Conservation (phyloP, 108 stramenopile species). For the Cyclotella choctawhatcheeana region DNA sequence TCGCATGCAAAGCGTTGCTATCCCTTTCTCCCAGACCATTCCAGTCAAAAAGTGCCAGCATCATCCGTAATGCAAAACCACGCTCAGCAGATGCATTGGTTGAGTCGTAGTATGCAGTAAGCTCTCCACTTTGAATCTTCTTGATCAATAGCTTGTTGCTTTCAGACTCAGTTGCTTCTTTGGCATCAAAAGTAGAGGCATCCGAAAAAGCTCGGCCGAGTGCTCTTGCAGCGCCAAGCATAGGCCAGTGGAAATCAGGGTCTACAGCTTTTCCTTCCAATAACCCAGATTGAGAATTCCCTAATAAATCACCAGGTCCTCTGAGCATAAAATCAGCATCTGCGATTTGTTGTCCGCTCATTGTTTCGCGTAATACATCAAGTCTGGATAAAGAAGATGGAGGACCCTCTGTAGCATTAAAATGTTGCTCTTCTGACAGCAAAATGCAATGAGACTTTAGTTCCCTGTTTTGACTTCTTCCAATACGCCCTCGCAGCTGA, state of each 20-base stretch:
- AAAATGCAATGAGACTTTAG: slow-evolving; percentile 28
- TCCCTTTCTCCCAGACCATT: neutral
- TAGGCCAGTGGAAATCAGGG: slow-evolving; percentile 25
- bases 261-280: slow-evolving; percentile 16
- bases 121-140: slow-evolving; percentile 6
- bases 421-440: slow-evolving; percentile 25
- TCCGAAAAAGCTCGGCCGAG: slow-evolving; percentile 27
- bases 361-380: slow-evolving; percentile 39
- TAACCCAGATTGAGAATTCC: slow-evolving; percentile 49
- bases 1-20: neutral
- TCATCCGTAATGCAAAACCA: slow-evolving; percentile 30
- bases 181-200: neutral
- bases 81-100: slow-evolving; percentile 27
- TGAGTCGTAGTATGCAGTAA: slow-evolving; percentile 5
- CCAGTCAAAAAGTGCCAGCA: slow-evolving; percentile 40
- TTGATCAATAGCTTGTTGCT: slow-evolving; percentile 9
- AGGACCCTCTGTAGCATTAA: neutral
- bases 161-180: neutral
- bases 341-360: slow-evolving; percentile 51
- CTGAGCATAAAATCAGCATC: slow-evolving; percentile 56
- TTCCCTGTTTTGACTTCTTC: slow-evolving; percentile 47
- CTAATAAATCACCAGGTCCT: slow-evolving; percentile 55
- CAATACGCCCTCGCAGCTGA: slow-evolving; percentile 66
- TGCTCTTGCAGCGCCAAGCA: slow-evolving; percentile 31
- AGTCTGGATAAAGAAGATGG: slow-evolving; percentile 20